Percentiles rank a stretch among this genome's conserved stretches.
Evolutionary conservation across 2,329 filamentous ascomycete genomes (phyloP).

Genomic region (Venturia asperata): DNA sequence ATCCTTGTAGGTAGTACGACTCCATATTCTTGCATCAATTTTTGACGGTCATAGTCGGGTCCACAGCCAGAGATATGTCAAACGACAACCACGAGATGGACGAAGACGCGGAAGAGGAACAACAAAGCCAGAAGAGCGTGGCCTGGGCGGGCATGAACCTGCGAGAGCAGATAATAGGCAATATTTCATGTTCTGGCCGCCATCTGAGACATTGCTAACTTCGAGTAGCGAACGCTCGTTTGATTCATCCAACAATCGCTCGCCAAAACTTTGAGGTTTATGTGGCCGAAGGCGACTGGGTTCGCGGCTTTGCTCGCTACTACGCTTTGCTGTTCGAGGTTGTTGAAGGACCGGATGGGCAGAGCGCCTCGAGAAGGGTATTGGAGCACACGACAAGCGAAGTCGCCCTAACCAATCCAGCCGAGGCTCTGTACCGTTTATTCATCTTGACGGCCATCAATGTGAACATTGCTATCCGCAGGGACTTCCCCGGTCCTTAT

Average conservation of each 20-base stretch:
- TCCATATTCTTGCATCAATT: not conserved
- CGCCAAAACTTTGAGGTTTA: not conserved
- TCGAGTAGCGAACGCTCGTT: not conserved
- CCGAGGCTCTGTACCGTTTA: not conserved
- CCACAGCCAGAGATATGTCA: not conserved
- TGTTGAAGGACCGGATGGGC: not conserved
- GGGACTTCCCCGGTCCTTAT: not conserved
- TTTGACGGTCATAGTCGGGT: not conserved
- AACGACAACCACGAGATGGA: not conserved
- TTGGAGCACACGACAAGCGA: not conserved
- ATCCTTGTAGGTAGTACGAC: not conserved
- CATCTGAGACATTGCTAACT: not conserved
- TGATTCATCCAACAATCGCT: not conserved
- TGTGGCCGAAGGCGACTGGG: not conserved
- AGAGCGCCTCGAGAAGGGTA: not conserved
- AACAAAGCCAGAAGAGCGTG: not conserved
- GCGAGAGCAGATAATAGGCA: not conserved
- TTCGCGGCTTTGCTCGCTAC: not conserved
- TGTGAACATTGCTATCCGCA: not conserved
- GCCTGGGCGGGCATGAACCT: conserved; percentile 3
- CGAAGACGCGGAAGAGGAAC: not conserved
- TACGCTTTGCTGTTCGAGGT: not conserved
- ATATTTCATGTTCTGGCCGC: not conserved
- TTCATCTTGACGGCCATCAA: not conserved
- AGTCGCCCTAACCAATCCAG: not conserved